phyloP scores from a whole-genome alignment of 495 filamentous ascomycete species.

The Tuber magnatum region DNA sequence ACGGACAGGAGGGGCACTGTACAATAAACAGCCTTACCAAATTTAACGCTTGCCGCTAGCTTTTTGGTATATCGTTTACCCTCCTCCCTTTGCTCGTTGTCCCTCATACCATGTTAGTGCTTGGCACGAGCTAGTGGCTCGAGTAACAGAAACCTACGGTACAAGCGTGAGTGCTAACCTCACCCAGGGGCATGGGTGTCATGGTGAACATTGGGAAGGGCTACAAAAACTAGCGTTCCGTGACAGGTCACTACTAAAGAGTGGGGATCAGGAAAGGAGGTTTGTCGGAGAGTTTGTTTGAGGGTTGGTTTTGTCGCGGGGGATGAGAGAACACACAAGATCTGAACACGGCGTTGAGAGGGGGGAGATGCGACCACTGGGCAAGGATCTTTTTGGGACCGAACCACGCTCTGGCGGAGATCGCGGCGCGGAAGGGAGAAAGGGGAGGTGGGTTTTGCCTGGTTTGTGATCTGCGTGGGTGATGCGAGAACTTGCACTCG shows the following conservation, averaged over 20 bases:
- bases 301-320: neutral
- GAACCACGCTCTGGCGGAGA: too few species aligned
- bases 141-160: neutral
- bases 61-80: neutral
- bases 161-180: neutral
- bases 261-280: too few species aligned
- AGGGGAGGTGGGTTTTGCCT: too few species aligned
- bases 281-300: neutral
- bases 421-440: neutral
- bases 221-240: neutral
- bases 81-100: too few species aligned
- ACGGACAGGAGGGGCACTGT: neutral
- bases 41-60: neutral
- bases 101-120: neutral
- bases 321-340: neutral
- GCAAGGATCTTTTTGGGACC: too few species aligned
- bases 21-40: neutral
- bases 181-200: neutral
- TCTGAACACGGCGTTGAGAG: neutral
- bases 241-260: neutral
- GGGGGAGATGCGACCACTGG: too few species aligned
- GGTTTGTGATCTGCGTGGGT: too few species aligned
- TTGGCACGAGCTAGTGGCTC: neutral
- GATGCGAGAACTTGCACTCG: too few species aligned
- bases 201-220: neutral